phyloP scores from a whole-genome alignment of 2,329 filamentous ascomycete species.

The Ceratocystis cubensis region DNA sequence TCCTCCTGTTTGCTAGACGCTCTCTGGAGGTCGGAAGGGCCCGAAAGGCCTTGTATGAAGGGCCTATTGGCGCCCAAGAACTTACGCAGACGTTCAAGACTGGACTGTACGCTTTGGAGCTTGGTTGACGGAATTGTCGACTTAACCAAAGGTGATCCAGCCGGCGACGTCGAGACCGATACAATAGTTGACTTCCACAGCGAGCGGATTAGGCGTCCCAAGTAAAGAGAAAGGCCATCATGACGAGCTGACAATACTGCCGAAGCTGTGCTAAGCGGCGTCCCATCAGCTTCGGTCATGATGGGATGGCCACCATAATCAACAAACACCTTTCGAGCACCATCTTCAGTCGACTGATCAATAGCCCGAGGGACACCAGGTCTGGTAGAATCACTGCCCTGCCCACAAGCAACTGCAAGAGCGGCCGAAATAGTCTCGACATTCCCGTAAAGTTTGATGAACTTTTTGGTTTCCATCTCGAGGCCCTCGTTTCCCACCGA shows the following conservation, averaged over 20 bases:
- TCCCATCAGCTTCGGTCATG: constrained; percentile 64
- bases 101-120: constrained; percentile 63
- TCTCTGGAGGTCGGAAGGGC: constrained; percentile 69
- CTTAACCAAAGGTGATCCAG: constrained; percentile 48
- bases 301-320: constrained; percentile 83
- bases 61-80: constrained; percentile 81
- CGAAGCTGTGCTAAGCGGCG: constrained; percentile 60
- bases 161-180: constrained; percentile 36
- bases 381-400: constrained; percentile 57
- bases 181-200: constrained; percentile 78
- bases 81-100: constrained; percentile 61
- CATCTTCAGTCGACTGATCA: constrained; percentile 75
- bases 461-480: constrained; percentile 68
- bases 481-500: constrained; percentile 65
- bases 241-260: constrained; percentile 82
- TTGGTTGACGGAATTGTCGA: constrained; percentile 57
- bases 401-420: constrained; percentile 85
- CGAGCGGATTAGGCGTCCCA: constrained; percentile 74
- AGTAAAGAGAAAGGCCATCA: constrained; percentile 74
- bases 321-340: constrained; percentile 76
- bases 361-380: constrained; percentile 64
- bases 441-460: constrained; percentile 75
- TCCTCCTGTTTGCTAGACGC: constrained; percentile 78
- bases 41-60: constrained; percentile 88
- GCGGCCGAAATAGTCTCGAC: constrained; percentile 83